These are phyloP conservation scores for Paramecium pentaurelia DNA, from an alignment of 73 alveolate species.

Conservation along the genomic window DNA sequence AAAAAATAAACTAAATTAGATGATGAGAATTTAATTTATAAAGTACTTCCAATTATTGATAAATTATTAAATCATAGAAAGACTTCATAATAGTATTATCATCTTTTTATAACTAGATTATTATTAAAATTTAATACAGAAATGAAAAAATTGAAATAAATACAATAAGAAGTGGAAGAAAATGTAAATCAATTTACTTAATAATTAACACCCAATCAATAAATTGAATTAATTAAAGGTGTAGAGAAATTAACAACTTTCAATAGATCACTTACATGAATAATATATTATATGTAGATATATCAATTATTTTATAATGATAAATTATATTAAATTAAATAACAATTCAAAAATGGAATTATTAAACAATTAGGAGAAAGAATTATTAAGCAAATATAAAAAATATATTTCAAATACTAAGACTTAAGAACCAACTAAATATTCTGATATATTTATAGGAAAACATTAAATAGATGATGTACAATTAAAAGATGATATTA, in stretches of 20 bases:
- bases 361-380: background rate
- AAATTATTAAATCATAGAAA: constrained; percentile 27
- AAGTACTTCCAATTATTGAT: constrained; percentile 16
- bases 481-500: background rate
- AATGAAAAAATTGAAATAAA: background rate
- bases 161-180: background rate
- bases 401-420: background rate
- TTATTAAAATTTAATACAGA: background rate
- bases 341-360: background rate
- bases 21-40: constrained; percentile 18
- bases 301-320: background rate
- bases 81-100: background rate
- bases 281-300: background rate
- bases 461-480: background rate
- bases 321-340: background rate
- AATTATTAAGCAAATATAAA: background rate
- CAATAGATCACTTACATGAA: background rate
- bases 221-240: background rate
- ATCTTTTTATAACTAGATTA: background rate
- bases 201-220: background rate
- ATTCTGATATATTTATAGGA: background rate
- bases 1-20: background rate
- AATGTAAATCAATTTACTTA: background rate
- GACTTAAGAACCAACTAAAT: background rate
- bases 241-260: background rate